phyloP scores from a whole-genome alignment of 768 basidiomycete species.

The Lactarius sanguifluus region DNA sequence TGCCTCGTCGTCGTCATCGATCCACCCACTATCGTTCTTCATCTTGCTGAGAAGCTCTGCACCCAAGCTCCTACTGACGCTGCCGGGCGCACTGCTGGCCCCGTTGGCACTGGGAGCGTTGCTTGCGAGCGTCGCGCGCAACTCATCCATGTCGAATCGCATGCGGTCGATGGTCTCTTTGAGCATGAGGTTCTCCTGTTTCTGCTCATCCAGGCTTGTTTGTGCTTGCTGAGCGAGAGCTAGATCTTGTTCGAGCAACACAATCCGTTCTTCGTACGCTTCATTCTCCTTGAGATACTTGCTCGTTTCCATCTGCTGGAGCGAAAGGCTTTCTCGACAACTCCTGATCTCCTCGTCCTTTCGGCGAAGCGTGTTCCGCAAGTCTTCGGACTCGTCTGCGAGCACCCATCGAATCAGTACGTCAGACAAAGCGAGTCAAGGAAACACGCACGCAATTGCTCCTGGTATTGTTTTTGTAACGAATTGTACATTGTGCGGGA shows the following conservation, averaged over 20 bases:
- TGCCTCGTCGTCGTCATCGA: constrained; percentile 41
- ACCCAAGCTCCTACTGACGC: constrained; percentile 71
- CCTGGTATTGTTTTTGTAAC: constrained; percentile 84
- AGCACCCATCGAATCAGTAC: constrained; percentile 5
- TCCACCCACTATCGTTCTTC: constrained; percentile 44
- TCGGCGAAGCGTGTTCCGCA: constrained; percentile 69
- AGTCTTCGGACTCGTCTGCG: constrained; percentile 73
- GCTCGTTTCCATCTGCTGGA: constrained; percentile 63
- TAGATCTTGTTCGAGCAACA: constrained; percentile 71
- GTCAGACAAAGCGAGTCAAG: background rate
- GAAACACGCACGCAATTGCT: constrained; percentile 73
- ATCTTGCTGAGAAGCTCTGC: constrained; percentile 69
- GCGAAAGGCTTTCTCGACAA: constrained; percentile 55
- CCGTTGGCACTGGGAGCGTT: constrained; percentile 39
- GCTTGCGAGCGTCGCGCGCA: constrained; percentile 53
- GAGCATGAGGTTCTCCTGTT: constrained; percentile 88
- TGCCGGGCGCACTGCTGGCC: constrained; percentile 54
- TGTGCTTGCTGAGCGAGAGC: constrained; percentile 67
- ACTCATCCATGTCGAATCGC: constrained; percentile 92
- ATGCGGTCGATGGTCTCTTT: constrained; percentile 97
- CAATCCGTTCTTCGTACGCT: constrained; percentile 68
- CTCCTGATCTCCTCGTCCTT: constrained; percentile 73
- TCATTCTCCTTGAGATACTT: constrained; percentile 71
- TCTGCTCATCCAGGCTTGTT: constrained; percentile 81
- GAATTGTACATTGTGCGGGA: constrained; percentile 70